Percentiles rank a stretch among this genome's conserved stretches.
phyloP scores from a whole-genome alignment of 2,329 filamentous ascomycete species.

The Tricladium varicosporioides region DNA sequence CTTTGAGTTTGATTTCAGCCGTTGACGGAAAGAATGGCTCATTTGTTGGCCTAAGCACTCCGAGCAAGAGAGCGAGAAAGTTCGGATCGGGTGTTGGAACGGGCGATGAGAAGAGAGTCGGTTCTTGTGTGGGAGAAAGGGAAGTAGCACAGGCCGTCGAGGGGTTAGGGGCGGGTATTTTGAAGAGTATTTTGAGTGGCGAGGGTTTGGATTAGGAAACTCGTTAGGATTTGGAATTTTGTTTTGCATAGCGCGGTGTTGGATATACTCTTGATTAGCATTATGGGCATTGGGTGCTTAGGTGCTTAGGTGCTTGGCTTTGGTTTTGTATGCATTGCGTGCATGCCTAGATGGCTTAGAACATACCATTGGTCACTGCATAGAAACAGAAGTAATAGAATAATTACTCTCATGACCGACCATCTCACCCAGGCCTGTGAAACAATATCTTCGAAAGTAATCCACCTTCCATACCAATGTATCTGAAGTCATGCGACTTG shows the following conservation, averaged over 20 bases:
- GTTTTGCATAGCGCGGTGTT: slow-evolving; percentile 24
- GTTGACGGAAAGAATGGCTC: slow-evolving; percentile 70
- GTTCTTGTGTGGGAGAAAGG: slow-evolving; percentile 75
- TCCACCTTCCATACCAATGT: no score
- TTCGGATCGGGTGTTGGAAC: slow-evolving; percentile 45
- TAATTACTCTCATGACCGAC: no score
- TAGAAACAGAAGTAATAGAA: no score
- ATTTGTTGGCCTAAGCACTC: slow-evolving; percentile 63
- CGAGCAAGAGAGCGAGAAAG: slow-evolving; percentile 66
- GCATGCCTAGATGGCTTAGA: no score
- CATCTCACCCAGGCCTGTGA: no score
- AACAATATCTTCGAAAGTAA: no score
- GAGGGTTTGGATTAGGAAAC: slow-evolving; percentile 31
- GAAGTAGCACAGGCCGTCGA: slow-evolving; percentile 73
- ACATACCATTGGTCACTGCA: no score
- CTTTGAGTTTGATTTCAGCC: slow-evolving; percentile 72
- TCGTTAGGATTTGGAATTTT: background rate
- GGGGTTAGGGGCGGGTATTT: slow-evolving; percentile 58
- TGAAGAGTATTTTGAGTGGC: slow-evolving; percentile 59
- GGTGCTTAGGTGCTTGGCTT: background rate
- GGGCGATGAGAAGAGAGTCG: slow-evolving; percentile 73
- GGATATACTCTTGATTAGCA: slow-evolving; percentile 9
- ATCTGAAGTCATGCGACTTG: no score
- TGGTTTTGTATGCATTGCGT: no score
- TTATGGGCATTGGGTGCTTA: background rate